Evolutionary conservation across 345 rosid genomes (phyloP), one percentile per base, ranked within the genome.

Genomic region (Passiflora organensis): DNA sequence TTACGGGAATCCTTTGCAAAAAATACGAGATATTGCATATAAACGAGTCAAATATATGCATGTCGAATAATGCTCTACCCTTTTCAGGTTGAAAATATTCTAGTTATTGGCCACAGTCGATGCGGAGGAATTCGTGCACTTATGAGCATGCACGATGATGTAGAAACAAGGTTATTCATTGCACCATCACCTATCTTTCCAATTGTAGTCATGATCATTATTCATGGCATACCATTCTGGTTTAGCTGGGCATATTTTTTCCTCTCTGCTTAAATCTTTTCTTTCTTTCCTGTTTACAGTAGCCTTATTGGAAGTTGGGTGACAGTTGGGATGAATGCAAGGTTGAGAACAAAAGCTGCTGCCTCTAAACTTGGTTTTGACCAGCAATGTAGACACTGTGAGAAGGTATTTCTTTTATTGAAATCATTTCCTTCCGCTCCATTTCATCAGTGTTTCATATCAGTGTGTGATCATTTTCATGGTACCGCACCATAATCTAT

Each of bases 41-140:
- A 28, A 28, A 28, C 34, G 34, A 28, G 34, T 28, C 34, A 28
- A 28, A 28, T 28, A 28, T 28, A 28, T 8, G 34, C 8, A 8
- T 28, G 34, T 28, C 34, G n/a, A n/a, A n/a, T n/a, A n/a, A 28
- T 28, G 34, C 34, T 8, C 34, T 56, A 48, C 17, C 24, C 50
- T 61, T 69, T 43, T 60, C 84, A 94, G 99, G 99, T 94, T 56
- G 86, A 82, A 69, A 89, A 94, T 69, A 80, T 94, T 67, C 76
- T 94, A 56, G 80, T 94, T 14, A 47, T 85, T 56, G 99, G 99
- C 56, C 97, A 94, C 76, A 94, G 99, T 77, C 57, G 90, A 22
- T 94, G 99, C 37, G 96, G 99, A 59, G 99, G 97, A 55, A 94
- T 94, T 61, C 95, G 75, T 36, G 97, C 97, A 21, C 86, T 94